phyloP scores from a whole-genome alignment of 257 asterid genomes.

The Nicotiana otophora region DNA sequence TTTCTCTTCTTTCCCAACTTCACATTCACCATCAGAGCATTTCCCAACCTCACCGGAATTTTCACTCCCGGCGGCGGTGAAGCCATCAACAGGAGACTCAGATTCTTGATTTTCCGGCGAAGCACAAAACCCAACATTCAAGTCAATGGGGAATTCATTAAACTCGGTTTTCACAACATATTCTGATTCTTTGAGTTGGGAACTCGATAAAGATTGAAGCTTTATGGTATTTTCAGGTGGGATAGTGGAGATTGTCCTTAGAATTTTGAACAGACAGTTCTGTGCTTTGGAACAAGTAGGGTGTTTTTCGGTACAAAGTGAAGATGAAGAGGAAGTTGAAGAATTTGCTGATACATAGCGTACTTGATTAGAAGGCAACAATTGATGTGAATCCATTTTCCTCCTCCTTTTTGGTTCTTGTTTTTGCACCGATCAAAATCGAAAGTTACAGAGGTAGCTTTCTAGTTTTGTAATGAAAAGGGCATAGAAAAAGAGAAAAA shows the following conservation, averaged over 20 bases:
- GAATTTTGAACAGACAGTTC: slow-evolving; percentile 14
- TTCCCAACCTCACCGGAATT: neutral
- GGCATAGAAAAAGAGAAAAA: neutral
- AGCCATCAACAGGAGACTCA: neutral
- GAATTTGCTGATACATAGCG: neutral
- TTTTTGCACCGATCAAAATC: neutral
- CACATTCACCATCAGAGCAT: slow-evolving; percentile 9
- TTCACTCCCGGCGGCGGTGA: neutral
- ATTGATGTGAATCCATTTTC: neutral
- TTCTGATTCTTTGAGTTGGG: neutral
- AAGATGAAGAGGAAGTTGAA: neutral
- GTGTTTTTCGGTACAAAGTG: neutral
- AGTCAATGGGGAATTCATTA: neutral
- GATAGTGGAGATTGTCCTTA: slow-evolving; percentile 13
- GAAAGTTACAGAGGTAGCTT: neutral
- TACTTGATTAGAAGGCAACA: neutral
- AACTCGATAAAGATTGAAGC: neutral
- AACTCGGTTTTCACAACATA: neutral
- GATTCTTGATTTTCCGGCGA: neutral
- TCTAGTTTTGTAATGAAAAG: neutral
- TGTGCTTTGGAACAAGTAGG: slow-evolving; percentile 16
- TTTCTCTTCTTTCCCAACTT: neutral
- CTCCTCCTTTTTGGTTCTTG: neutral
- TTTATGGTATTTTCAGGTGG: neutral
- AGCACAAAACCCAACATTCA: slow-evolving; percentile 2